These are phyloP conservation scores for Sanghuangporus weigelae DNA, from an alignment of 1,284 basidiomycete species.

Conservation along the genomic window DNA sequence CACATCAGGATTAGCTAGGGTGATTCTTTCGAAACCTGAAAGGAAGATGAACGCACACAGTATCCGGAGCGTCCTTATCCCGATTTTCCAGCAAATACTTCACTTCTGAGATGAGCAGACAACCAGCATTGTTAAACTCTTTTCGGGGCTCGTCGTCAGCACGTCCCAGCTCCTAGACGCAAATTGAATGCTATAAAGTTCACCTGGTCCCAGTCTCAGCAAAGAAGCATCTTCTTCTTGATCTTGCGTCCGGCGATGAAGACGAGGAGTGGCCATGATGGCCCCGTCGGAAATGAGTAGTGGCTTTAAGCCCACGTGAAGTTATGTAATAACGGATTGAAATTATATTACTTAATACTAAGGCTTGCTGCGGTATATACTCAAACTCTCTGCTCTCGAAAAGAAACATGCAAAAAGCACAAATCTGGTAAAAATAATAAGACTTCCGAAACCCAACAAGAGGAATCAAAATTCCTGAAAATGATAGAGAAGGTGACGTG, in stretches of 20 bases:
- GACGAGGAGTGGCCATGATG: conserved; percentile 39
- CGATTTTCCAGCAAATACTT: conserved; percentile 84
- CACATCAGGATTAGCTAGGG: neutral
- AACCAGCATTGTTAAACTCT: conserved; percentile 92
- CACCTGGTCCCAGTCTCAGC: conserved; percentile 63
- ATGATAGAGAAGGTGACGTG: no score
- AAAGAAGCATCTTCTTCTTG: conserved; percentile 71
- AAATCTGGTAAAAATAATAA: no score
- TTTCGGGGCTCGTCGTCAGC: neutral
- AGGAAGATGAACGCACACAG: conserved; percentile 52
- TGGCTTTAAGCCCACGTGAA: neutral
- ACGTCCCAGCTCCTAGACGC: neutral
- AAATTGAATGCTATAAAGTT: conserved; percentile 7
- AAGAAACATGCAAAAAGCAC: no score
- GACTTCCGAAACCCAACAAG: no score
- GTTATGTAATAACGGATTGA: neutral
- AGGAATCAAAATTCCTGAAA: no score
- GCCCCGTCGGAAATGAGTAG: neutral
- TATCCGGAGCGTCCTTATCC: conserved; percentile 79
- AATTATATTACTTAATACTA: neutral
- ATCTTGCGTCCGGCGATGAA: conserved; percentile 41
- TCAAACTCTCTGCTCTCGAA: no score
- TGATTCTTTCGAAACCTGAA: no score
- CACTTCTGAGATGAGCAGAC: conserved; percentile 87
- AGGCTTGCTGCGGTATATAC: no score